A percentile compares a stretch with the other conserved stretches of the same genome.
Evolutionary conservation across 73 alveolate genomes (phyloP).

Genomic region (Uronychia setigera): DNA sequence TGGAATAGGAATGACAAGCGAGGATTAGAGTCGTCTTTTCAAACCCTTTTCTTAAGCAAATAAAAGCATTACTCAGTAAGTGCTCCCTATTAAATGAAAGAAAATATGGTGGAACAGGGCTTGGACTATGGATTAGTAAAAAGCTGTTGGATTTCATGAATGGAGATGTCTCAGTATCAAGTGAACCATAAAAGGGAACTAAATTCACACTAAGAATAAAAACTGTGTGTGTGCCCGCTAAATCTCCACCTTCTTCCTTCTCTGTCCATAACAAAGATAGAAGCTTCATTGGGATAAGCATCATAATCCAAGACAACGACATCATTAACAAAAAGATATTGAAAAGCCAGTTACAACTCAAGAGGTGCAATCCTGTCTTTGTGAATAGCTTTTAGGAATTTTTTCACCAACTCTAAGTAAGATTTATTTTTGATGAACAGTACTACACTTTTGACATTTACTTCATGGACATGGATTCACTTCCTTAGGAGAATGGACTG

Average conservation of each 20-base stretch:
- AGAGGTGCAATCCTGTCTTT: not conserved
- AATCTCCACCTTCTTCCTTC: no score
- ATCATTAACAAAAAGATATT: not conserved
- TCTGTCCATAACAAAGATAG: no score
- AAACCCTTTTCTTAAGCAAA: slow-evolving; percentile 8
- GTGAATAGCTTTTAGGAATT: not conserved
- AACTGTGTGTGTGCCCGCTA: not conserved
- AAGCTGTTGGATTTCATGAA: not conserved
- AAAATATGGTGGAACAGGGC: slow-evolving; percentile 18
- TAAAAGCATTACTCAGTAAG: not conserved
- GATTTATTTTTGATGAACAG: no score
- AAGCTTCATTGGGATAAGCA: not conserved
- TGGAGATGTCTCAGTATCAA: not conserved
- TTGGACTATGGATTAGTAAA: slow-evolving; percentile 4
- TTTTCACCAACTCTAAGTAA: not conserved
- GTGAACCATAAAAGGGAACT: slow-evolving; percentile 3
- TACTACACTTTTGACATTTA: not conserved
- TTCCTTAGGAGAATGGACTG: not conserved
- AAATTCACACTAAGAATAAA: not conserved
- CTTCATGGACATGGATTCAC: not conserved
- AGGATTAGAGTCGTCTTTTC: not conserved
- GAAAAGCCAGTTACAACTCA: not conserved
- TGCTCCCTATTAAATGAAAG: not conserved
- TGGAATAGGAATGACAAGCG: slow-evolving; percentile 7
- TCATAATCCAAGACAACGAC: not conserved